These are phyloP conservation scores for Hypholoma sublateritium DNA, from an alignment of 768 basidiomycete genomes.

Conservation along the genomic window DNA sequence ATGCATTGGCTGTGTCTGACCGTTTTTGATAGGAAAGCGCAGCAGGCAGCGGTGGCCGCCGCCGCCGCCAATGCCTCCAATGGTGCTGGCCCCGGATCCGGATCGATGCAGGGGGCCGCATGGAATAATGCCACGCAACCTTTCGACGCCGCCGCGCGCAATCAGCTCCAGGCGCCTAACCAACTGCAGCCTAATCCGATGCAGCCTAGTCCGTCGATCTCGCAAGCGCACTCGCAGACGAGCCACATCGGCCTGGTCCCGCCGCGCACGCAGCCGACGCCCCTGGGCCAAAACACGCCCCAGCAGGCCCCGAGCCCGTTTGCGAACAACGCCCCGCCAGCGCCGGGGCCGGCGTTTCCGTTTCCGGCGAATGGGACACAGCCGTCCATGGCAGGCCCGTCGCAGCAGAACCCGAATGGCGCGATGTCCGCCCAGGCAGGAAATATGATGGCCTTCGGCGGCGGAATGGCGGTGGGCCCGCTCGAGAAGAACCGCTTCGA, in stretches of 20 bases:
- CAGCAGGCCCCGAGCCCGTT: constrained; percentile 17
- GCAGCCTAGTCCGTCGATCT: constrained; percentile 22
- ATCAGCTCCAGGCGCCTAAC: constrained; percentile 12
- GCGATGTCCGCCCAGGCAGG: constrained; percentile 3
- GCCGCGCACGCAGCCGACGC: constrained; percentile 21
- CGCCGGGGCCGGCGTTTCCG: constrained; percentile 14
- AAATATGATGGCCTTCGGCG: background rate
- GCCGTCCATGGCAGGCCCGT: constrained; percentile 10
- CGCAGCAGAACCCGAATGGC: constrained; percentile 11
- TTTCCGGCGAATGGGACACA: constrained; percentile 10
- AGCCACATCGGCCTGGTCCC: constrained; percentile 19
- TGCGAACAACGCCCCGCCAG: constrained; percentile 3
- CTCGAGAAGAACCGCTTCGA: constrained; percentile 54
- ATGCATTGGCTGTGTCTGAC: background rate
- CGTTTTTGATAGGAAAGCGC: constrained; percentile 7
- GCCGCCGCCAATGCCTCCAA: background rate
- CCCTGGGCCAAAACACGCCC: constrained; percentile 10
- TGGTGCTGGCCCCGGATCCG: background rate
- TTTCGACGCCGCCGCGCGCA: constrained; percentile 9
- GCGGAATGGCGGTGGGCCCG: constrained; percentile 9
- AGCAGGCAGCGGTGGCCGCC: background rate
- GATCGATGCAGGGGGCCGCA: constrained; percentile 4
- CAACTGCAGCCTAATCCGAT: constrained; percentile 25
- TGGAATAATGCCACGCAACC: constrained; percentile 2
- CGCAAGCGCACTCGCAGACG: constrained; percentile 18